A percentile compares a stretch with the other conserved stretches of the same genome.
Conservation (phyloP, 108 stramenopile genomes). For the Skeletonema marinoi region DNA sequence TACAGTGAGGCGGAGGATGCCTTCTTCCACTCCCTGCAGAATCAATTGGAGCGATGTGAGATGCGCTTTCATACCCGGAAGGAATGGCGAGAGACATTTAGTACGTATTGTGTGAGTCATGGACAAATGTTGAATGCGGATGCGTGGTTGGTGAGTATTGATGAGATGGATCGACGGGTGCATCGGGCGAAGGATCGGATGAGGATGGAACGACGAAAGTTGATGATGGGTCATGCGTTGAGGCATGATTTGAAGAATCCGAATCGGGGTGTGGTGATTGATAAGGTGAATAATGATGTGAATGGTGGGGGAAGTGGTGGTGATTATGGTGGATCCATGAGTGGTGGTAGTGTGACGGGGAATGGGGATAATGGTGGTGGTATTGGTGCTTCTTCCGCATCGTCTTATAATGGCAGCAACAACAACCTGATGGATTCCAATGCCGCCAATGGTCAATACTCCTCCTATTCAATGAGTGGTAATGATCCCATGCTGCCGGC, state of each 20-base stretch:
- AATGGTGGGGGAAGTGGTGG: background rate
- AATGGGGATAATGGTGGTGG: background rate
- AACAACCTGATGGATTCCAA: background rate
- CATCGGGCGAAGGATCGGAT: conserved; percentile 75
- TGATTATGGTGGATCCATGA: too few relatives aligned
- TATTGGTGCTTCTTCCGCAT: background rate
- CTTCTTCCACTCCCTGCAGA: conserved; percentile 70
- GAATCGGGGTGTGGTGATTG: conserved; percentile 81
- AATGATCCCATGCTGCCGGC: background rate
- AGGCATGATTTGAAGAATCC: conserved; percentile 66
- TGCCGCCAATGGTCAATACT: background rate
- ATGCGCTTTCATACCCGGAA: conserved; percentile 86
- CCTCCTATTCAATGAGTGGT: background rate
- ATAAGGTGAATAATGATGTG: conserved; percentile 15
- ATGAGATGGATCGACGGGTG: conserved; percentile 82
- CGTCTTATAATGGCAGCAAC: background rate
- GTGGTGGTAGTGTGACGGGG: too few relatives aligned
- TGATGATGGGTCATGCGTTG: conserved; percentile 85
- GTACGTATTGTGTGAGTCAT: conserved; percentile 61
- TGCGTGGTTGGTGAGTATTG: conserved; percentile 74
- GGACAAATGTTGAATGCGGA: conserved; percentile 76
- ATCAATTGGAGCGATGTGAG: conserved; percentile 67
- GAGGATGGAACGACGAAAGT: conserved; percentile 71
- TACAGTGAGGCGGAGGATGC: conserved; percentile 73
- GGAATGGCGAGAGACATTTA: conserved; percentile 84